Conservation (phyloP, 2,329 filamentous ascomycete genomes). For the Colletotrichum scovillei region DNA sequence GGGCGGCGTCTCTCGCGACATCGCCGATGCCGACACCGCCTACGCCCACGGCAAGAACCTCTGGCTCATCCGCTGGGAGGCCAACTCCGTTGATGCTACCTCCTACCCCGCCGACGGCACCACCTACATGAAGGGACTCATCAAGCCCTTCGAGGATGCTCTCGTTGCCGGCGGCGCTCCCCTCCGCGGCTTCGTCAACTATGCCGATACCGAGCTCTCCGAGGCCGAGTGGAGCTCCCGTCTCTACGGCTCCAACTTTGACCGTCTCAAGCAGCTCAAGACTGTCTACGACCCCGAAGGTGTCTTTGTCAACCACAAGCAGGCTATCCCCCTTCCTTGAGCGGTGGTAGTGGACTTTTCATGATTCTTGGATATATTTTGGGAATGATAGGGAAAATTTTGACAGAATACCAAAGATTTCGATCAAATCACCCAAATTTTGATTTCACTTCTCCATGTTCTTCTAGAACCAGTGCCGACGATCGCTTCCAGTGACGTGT, state of each 20-base stretch:
- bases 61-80: conserved; percentile 47
- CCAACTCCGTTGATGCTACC: conserved; percentile 50
- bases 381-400: not conserved
- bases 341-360: not conserved
- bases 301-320: conserved; percentile 34
- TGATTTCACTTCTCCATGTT: too few relatives aligned
- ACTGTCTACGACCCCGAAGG: conserved; percentile 30
- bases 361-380: not conserved
- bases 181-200: conserved; percentile 36
- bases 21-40: conserved; percentile 48
- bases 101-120: conserved; percentile 60
- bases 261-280: conserved; percentile 36
- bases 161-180: conserved; percentile 22
- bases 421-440: too few relatives aligned
- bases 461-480: too few relatives aligned
- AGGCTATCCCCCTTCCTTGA: conserved; percentile 33
- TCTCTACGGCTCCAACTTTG: conserved; percentile 35
- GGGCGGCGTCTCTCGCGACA: conserved; percentile 41
- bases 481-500: too few relatives aligned
- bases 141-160: conserved; percentile 37
- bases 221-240: conserved; percentile 34
- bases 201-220: conserved; percentile 34
- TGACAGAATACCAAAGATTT: not conserved
- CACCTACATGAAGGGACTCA: conserved; percentile 58
- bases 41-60: conserved; percentile 54